A percentile compares a stretch with the other conserved stretches of the same genome.
phyloP scores from a whole-genome alignment of 208 protist genomes.

The Leishmania gerbilli region DNA sequence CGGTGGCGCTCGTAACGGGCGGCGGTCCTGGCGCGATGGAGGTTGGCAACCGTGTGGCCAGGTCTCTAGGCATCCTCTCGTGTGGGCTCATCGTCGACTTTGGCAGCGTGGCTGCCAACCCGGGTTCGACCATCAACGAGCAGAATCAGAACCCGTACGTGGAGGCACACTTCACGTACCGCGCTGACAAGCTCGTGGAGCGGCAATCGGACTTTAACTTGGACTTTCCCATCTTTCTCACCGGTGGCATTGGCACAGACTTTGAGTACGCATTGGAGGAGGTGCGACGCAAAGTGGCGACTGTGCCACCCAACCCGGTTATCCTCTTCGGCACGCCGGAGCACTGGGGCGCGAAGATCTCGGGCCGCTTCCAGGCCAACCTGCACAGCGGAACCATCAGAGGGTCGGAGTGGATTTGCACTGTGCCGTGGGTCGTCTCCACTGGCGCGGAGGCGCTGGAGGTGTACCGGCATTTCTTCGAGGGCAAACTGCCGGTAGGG shows the following conservation, averaged over 20 bases:
- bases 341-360: conserved; percentile 86
- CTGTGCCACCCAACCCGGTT: conserved; percentile 79
- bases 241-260: conserved; percentile 92
- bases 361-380: conserved; percentile 78
- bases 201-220: conserved; percentile 94
- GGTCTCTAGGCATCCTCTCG: conserved; percentile 88
- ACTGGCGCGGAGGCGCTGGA: conserved; percentile 87
- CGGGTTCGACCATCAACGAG: conserved; percentile 92
- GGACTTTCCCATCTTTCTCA: conserved; percentile 93
- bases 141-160: conserved; percentile 92
- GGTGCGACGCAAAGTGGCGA: conserved; percentile 93
- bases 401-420: conserved; percentile 93
- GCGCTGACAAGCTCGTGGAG: conserved; percentile 91
- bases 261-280: conserved; percentile 95
- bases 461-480: conserved; percentile 88
- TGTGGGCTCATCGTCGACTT: conserved; percentile 94
- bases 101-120: conserved; percentile 76
- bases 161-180: conserved; percentile 93
- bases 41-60: conserved; percentile 92
- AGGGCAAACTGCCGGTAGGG: conserved; percentile 72
- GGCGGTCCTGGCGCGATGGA: conserved; percentile 94
- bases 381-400: conserved; percentile 83
- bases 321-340: conserved; percentile 85
- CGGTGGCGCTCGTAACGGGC: conserved; percentile 90
- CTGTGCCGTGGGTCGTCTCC: conserved; percentile 85